Evolutionary conservation across 805 yeast species (phyloP).

Genomic region (Kuraishia molischiana): DNA sequence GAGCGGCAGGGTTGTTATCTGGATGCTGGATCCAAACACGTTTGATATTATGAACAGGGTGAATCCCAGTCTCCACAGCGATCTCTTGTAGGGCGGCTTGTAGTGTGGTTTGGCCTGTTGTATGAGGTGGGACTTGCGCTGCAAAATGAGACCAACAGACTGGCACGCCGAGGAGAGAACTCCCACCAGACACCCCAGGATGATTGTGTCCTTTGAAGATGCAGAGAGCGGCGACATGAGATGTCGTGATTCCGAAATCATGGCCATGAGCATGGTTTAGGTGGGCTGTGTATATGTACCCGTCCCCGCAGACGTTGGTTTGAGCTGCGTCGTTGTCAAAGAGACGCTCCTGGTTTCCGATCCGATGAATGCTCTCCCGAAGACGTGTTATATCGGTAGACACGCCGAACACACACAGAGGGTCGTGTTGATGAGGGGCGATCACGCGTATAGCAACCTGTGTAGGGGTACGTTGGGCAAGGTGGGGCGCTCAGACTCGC

Average conservation of each 20-base stretch:
- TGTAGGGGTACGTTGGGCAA: no score
- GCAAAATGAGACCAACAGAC: constrained; percentile 73
- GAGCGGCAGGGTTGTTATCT: constrained; percentile 75
- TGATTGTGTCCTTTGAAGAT: constrained; percentile 17
- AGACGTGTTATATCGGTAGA: no score
- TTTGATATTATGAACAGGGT: constrained; percentile 62
- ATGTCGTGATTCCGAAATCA: no score
- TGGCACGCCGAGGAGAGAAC: constrained; percentile 70
- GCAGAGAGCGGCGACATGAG: background rate
- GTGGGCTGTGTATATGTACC: background rate
- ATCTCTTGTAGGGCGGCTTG: constrained; percentile 31
- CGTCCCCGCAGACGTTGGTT: no score
- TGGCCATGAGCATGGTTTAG: background rate
- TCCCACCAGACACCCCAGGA: constrained; percentile 60
- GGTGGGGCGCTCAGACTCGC: no score
- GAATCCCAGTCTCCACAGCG: constrained; percentile 72
- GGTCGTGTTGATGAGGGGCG: no score
- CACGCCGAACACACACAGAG: no score
- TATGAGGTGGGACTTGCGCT: constrained; percentile 63
- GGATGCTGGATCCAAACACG: constrained; percentile 72
- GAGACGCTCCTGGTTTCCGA: no score
- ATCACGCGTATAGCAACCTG: no score
- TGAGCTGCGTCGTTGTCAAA: no score
- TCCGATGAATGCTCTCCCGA: no score
- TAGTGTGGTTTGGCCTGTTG: constrained; percentile 21